These are phyloP conservation scores for Hanseniaspora mollemarum DNA, from an alignment of 805 yeast species.

Conservation along the genomic window DNA sequence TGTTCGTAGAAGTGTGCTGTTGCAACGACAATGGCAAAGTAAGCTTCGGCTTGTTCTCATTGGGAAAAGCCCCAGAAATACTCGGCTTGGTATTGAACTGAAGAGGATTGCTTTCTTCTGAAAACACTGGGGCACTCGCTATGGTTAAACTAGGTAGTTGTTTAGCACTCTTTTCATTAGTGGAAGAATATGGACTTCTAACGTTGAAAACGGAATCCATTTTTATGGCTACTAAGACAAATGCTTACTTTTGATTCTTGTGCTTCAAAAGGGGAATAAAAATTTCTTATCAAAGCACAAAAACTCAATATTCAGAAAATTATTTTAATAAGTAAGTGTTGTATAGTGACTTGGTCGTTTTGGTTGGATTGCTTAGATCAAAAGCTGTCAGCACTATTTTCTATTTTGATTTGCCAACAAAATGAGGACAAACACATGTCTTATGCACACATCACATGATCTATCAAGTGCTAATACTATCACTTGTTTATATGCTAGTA, in stretches of 20 bases:
- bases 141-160: neutral
- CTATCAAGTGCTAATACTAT: too few species aligned
- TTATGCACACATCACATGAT: too few species aligned
- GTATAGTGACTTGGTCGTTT: too few species aligned
- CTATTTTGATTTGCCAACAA: too few species aligned
- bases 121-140: neutral
- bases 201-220: conserved; percentile 13
- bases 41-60: conserved; percentile 6
- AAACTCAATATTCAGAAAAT: too few species aligned
- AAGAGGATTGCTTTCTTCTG: neutral
- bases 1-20: neutral
- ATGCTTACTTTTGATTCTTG: neutral
- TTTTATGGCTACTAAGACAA: neutral
- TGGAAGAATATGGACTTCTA: conserved; percentile 10
- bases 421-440: too few species aligned
- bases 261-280: too few species aligned
- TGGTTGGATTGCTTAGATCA: too few species aligned
- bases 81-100: neutral
- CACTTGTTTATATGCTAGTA: too few species aligned
- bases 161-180: neutral
- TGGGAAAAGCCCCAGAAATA: neutral
- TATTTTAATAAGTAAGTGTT: too few species aligned
- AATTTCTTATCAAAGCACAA: too few species aligned
- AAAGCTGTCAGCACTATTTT: too few species aligned
- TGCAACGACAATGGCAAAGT: conserved; percentile 5